Conservation (phyloP, 345 rosid species). For the Pistacia vera region DNA sequence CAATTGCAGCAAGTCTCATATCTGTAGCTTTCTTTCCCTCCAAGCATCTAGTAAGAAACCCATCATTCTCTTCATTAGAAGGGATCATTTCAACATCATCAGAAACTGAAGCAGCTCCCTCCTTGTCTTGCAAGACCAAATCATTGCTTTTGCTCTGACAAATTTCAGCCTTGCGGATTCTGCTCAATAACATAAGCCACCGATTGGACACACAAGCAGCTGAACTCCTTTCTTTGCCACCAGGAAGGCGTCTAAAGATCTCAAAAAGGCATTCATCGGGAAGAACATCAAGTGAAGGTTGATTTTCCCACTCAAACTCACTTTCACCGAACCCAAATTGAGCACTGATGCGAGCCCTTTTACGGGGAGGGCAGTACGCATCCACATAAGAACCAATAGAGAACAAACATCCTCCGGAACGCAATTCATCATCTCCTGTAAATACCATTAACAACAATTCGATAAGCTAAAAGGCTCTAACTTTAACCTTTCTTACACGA, state of each 20-base stretch:
- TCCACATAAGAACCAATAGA: conserved; percentile 49
- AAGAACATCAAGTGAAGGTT: conserved; percentile 58
- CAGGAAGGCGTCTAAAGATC: conserved; percentile 59
- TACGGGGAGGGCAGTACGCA: conserved; percentile 52
- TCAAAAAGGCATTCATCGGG: conserved; percentile 84
- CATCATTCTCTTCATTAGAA: conserved; percentile 45
- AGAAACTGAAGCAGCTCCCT: conserved; percentile 21
- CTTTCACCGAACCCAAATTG: conserved; percentile 29
- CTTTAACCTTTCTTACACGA: too few relatives aligned
- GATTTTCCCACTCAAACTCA: conserved; percentile 32
- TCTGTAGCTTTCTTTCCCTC: conserved; percentile 84
- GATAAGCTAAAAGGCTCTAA: conserved; percentile 15
- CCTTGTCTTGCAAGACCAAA: conserved; percentile 20
- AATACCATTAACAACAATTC: conserved; percentile 22
- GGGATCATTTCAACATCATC: conserved; percentile 44
- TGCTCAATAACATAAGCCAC: conserved; percentile 65
- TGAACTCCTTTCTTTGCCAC: conserved; percentile 55
- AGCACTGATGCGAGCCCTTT: conserved; percentile 61
- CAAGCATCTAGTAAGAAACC: conserved; percentile 61
- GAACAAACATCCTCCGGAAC: conserved; percentile 44
- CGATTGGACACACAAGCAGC: conserved; percentile 69
- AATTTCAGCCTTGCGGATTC: conserved; percentile 51
- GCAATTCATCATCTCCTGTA: conserved; percentile 71
- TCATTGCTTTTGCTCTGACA: conserved; percentile 15
- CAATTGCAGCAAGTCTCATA: conserved; percentile 65